Conservation (phyloP, 2,329 filamentous ascomycete genomes). For the Diaporthe sp. region DNA sequence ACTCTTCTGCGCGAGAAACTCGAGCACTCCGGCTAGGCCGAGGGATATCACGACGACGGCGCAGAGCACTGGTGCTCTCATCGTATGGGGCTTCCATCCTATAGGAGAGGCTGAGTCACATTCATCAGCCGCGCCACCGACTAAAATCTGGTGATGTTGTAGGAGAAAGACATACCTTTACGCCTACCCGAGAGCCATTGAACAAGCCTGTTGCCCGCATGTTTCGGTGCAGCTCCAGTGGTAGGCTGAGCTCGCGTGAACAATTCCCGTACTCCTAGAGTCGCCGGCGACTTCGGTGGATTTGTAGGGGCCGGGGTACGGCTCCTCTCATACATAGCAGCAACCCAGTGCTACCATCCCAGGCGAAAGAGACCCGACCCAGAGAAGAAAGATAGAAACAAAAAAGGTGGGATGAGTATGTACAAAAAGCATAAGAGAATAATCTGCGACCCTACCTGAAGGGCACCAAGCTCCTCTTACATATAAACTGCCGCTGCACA, state of each 20-base stretch:
- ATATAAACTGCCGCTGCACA: slow-evolving; percentile 17
- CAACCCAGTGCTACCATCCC: neutral
- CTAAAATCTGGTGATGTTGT: neutral
- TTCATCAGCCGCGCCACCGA: neutral
- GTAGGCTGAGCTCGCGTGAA: neutral
- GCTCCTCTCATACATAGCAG: neutral
- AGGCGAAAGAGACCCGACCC: neutral
- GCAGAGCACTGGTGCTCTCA: slow-evolving; percentile 54
- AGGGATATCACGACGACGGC: slow-evolving; percentile 54
- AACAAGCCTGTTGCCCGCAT: neutral
- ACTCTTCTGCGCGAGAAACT: slow-evolving; percentile 59
- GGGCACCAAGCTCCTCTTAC: slow-evolving; percentile 12
- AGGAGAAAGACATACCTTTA: neutral
- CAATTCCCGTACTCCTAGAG: neutral
- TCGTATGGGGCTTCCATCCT: slow-evolving; percentile 56
- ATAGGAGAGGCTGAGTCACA: neutral
- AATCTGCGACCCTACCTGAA: neutral
- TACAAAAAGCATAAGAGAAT: neutral
- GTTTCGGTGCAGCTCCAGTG: neutral
- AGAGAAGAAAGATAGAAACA: neutral
- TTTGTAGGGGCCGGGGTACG: neutral
- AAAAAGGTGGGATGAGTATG: neutral
- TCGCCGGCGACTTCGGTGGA: neutral
- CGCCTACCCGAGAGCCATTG: neutral
- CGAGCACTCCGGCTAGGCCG: slow-evolving; percentile 58